Conservation (phyloP, 148 eudicot species). For the Heliamphora exappendiculata region DNA sequence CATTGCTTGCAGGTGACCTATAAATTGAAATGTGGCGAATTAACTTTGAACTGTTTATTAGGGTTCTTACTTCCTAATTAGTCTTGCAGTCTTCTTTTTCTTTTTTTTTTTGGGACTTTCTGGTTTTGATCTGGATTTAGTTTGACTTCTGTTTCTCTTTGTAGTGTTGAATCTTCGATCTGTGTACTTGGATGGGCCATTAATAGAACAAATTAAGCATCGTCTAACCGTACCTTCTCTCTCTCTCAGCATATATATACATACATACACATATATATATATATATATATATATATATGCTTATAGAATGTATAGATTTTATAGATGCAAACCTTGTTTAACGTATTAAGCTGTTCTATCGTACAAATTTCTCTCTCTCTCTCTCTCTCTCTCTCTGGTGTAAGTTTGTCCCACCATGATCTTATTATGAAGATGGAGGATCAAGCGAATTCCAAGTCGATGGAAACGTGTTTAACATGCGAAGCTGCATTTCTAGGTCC, state of each 20-base stretch:
- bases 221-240: neutral
- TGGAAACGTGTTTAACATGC: constrained; percentile 45
- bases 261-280: neutral
- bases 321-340: neutral
- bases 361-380: neutral
- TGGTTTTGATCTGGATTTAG: neutral
- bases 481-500: constrained; percentile 13
- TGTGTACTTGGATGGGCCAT: neutral
- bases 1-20: neutral
- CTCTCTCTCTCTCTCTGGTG: neutral
- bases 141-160: neutral
- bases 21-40: neutral
- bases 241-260: too few species aligned
- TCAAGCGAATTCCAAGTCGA: constrained; percentile 16
- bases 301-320: too few species aligned
- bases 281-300: too few species aligned
- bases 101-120: neutral
- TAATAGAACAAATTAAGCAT: neutral
- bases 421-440: constrained; percentile 15
- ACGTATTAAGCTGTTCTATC: neutral
- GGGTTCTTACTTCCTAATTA: neutral
- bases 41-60: neutral
- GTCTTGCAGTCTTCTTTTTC: neutral
- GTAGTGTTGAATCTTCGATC: neutral
- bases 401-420: constrained; percentile 6